Conservation (phyloP, 208 protist species). For the Leishmania aethiopica region DNA sequence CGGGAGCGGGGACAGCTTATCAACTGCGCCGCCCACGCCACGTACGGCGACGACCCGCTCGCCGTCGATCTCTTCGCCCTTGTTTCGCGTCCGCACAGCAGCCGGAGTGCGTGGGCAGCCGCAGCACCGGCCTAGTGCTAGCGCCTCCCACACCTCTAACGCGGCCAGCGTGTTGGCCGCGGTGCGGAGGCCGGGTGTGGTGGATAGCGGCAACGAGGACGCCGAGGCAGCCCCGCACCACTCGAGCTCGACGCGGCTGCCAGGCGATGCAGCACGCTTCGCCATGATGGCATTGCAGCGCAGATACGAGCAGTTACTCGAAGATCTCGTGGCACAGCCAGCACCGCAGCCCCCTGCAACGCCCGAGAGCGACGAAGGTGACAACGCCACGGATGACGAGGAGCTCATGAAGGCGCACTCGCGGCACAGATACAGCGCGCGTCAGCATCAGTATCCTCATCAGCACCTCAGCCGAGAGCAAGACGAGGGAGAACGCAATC, state of each 20-base stretch:
- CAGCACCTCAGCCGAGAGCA: background rate
- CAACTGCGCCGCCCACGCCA: background rate
- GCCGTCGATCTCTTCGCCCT: background rate
- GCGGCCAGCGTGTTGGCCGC: background rate
- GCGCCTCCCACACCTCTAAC: background rate
- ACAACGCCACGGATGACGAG: background rate
- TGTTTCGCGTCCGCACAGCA: background rate
- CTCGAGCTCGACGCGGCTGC: background rate
- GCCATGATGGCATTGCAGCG: slow-evolving; percentile 15
- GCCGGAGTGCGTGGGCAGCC: background rate
- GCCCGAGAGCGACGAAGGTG: background rate
- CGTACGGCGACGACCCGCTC: background rate
- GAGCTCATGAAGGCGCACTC: background rate
- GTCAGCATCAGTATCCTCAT: background rate
- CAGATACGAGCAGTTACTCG: slow-evolving; percentile 32
- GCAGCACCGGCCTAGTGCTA: background rate
- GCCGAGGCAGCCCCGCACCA: background rate
- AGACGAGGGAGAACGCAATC: background rate
- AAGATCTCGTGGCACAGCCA: slow-evolving; percentile 5
- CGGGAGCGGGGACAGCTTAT: slow-evolving; percentile 5
- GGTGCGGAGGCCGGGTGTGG: background rate
- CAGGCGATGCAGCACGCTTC: background rate
- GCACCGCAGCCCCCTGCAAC: background rate
- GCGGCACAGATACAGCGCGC: background rate
- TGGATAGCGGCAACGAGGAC: background rate